Evolutionary conservation across 805 yeast genomes (phyloP), one percentile per base, ranked within the genome.

Genomic region (Lipomyces sp.): DNA sequence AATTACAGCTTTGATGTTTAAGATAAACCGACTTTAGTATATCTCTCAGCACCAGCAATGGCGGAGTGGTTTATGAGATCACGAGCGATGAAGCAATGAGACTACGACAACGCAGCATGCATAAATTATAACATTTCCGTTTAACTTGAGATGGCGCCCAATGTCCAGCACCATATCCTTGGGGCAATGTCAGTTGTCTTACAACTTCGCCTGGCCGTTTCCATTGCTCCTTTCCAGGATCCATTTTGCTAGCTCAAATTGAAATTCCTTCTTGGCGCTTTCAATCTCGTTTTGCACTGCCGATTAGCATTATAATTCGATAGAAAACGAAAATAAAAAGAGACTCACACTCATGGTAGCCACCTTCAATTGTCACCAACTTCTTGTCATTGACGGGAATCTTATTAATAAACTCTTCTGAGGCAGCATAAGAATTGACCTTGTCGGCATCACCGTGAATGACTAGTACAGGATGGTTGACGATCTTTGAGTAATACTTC

Each of bases 391-490:
- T 13, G 5, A 72, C 63, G 34, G 68, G 67, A n/a, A 72, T 63
- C 48, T 69, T 60, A 8, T 64, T 69, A 54, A 63, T 56, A 60
- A 73, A 75, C 62, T 69, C 62, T 50, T 66, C 65, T 5, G 73
- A 63, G 7, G 72, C 74, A 8, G 59, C 66, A 18, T 54, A 64
- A n/a, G 51, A 58, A 42, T 66, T 66, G 11, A 65, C 50, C 64
- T 50, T 59, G 60, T 75, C 78, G 4, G 39, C 73, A 32, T 69
- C 64, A 34, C 81, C 81, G 56, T 75, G 79, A 51, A 68, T 53
- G 7, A 78, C 60, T 34, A 78, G 70, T 15, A 78, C 66, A n/a
- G 82, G 81, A 32, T 74, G 71, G 57, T 78, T 75, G 13, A 75
- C 73, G 37, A 73, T 73, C 60, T 73, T 68, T n/a, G 62, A 57